Evolutionary conservation across 2,329 filamentous ascomycete species (phyloP).

Genomic region (Fusarium sp.): DNA sequence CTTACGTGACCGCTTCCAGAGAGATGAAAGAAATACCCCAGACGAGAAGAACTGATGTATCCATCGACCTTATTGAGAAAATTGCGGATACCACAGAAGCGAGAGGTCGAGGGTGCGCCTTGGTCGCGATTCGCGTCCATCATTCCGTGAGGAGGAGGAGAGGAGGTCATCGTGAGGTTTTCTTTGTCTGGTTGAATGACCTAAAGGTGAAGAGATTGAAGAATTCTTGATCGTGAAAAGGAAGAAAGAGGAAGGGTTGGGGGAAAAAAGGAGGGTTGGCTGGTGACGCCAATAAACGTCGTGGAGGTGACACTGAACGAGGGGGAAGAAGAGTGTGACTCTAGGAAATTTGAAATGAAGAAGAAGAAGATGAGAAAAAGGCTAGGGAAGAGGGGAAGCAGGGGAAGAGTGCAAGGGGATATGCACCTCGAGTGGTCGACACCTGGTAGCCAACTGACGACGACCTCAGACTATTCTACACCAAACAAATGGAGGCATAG

Average conservation of each 20-base stretch:
- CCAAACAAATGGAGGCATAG: neutral
- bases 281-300: slow-evolving; percentile 24
- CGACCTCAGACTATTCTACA: neutral
- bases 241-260: neutral
- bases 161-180: slow-evolving; percentile 23
- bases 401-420: neutral
- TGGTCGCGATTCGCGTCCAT: slow-evolving; percentile 14
- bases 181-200: neutral
- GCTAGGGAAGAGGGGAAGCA: neutral
- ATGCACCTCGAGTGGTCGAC: neutral
- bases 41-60: slow-evolving; percentile 55
- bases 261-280: slow-evolving; percentile 11
- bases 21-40: slow-evolving; percentile 74
- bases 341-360: slow-evolving; percentile 3
- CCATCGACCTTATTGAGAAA: slow-evolving; percentile 52
- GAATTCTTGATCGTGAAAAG: neutral
- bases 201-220: neutral
- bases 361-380: neutral
- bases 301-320: slow-evolving; percentile 33
- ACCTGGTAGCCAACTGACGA: slow-evolving; percentile 27
- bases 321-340: slow-evolving; percentile 9
- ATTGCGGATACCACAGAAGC: slow-evolving; percentile 51
- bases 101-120: slow-evolving; percentile 22
- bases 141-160: slow-evolving; percentile 22
- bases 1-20: slow-evolving; percentile 76